Base-by-base conservation (phyloP, 2,329 filamentous ascomycete genomes). In the Teratosphaeria nubilosa region DNA sequence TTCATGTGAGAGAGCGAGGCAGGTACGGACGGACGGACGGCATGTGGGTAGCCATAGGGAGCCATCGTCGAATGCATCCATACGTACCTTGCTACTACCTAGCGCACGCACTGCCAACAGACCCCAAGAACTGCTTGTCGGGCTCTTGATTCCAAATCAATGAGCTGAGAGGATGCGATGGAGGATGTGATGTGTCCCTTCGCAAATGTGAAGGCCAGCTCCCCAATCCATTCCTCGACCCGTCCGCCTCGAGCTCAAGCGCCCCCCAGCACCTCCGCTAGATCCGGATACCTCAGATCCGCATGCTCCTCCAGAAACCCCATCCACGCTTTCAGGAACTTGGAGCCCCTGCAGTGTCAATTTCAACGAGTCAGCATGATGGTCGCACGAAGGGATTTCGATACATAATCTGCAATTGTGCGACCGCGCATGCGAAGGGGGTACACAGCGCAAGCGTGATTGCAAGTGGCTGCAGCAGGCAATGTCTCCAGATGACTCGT, bases 241-340 rank as follows among this genome's bases (percentile, higher is more conserved):
- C n/a, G n/a, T n/a, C n/a, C n/a, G n/a, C n/a, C n/a, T 54, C 41
- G 9, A 37, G 13, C 53, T 65, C 62, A 64, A 48, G 56, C 62
- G 22, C 51, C 58, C 25, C 63, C 60, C 27, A 63, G 59, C 54
- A 80, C 62, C 27, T 80, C 78, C 22, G 72, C 71, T 30, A 85
- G 69, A 69, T 94, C 88, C 2, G 92, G 90, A 74, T 96, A 97
- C 69, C 94, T 80, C 65, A 97, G 76, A 75, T 97, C 92, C 7
- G 91, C 88, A 67, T 95, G 79, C 63, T 96, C 90, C 73, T 97
- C 92, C 31, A 97, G 78, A 72, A 87, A 92, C 10, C 80, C 82
- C 89, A 96, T 96, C 94, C 92, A 97, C 61, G 80, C 80, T 73
- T 90, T 91, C 61, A 97, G 79, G 70, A 96, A 97, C 59, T 79